Conservation (phyloP, 352 stramenopile species). For the Paralagenidium karlingii region DNA sequence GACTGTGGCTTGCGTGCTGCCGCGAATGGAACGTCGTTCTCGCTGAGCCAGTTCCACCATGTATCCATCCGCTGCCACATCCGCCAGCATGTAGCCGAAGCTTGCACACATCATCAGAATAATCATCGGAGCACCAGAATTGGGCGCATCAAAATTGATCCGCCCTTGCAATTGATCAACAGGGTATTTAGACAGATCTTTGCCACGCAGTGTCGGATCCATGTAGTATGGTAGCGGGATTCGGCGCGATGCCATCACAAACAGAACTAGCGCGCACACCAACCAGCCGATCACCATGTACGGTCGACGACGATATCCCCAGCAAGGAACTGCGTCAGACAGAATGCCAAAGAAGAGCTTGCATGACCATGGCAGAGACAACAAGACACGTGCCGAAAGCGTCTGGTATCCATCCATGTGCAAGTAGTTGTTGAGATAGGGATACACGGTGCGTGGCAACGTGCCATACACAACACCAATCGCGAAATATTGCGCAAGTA, state of each 20-base stretch:
- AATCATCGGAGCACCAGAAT: conserved; percentile 9
- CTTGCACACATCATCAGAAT: conserved; percentile 26
- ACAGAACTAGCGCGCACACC: conserved; percentile 31
- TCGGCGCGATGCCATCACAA: conserved; percentile 12
- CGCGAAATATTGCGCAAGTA: conserved; percentile 55
- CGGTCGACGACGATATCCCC: conserved; percentile 33
- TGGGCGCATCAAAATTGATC: conserved; percentile 20
- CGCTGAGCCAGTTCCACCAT: conserved; percentile 29
- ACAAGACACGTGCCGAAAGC: conserved; percentile 36
- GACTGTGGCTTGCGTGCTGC: conserved; percentile 25
- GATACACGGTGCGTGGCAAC: conserved; percentile 46
- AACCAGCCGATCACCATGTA: conserved; percentile 63
- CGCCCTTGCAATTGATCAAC: conserved; percentile 9
- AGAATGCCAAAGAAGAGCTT: conserved; percentile 55
- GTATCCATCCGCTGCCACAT: conserved; percentile 23
- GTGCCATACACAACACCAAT: conserved; percentile 49
- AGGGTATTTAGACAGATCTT: conserved; percentile 16
- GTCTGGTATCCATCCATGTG: conserved; percentile 55
- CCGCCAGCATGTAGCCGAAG: conserved; percentile 20
- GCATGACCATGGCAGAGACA: conserved; percentile 46
- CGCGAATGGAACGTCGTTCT: conserved; percentile 13
- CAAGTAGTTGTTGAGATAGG: conserved; percentile 65
- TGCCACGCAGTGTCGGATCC: conserved; percentile 23
- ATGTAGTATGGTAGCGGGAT: conserved; percentile 36
- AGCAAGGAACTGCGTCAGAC: conserved; percentile 54